phyloP scores from a whole-genome alignment of 2,329 filamentous ascomycete genomes.

The Alternaria sp. region DNA sequence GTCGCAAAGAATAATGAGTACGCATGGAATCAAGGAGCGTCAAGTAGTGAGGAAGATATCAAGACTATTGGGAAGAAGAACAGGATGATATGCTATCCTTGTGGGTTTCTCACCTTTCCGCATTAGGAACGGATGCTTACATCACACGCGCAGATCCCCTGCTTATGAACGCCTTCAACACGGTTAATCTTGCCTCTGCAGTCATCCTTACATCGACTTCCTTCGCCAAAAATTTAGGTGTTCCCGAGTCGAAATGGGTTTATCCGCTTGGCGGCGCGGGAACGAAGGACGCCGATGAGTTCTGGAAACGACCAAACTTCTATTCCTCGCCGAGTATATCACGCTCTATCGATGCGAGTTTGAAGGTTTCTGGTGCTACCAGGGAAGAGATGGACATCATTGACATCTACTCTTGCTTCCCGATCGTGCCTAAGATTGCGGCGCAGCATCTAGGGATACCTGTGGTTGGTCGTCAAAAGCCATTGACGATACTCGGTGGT shows the following conservation, averaged over 20 bases:
- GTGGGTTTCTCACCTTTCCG: slow-evolving; percentile 50
- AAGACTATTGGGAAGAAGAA: slow-evolving; percentile 62
- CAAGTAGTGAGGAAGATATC: slow-evolving; percentile 59
- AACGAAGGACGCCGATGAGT: slow-evolving; percentile 63
- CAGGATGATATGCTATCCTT: slow-evolving; percentile 72
- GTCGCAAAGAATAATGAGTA: slow-evolving; percentile 60
- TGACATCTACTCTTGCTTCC: slow-evolving; percentile 73
- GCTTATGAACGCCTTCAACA: slow-evolving; percentile 75
- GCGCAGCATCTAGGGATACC: slow-evolving; percentile 64
- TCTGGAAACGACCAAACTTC: slow-evolving; percentile 68
- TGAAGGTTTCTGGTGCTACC: slow-evolving; percentile 56
- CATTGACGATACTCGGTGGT: slow-evolving; percentile 68
- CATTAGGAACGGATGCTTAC: neutral
- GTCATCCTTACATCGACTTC: slow-evolving; percentile 65
- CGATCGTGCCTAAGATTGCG: slow-evolving; percentile 72
- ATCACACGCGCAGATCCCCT: slow-evolving; percentile 62
- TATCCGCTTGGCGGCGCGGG: slow-evolving; percentile 70
- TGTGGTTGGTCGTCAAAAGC: slow-evolving; percentile 52
- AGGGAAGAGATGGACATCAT: slow-evolving; percentile 64
- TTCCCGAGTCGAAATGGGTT: slow-evolving; percentile 65
- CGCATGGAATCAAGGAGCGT: slow-evolving; percentile 64
- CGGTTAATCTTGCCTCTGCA: slow-evolving; percentile 67
- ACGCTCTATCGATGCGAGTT: slow-evolving; percentile 61
- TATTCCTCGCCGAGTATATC: slow-evolving; percentile 65
- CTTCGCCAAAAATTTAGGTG: slow-evolving; percentile 60